These are phyloP conservation scores for Yarrowia divulgata DNA, from an alignment of 805 yeast species.

Conservation along the genomic window DNA sequence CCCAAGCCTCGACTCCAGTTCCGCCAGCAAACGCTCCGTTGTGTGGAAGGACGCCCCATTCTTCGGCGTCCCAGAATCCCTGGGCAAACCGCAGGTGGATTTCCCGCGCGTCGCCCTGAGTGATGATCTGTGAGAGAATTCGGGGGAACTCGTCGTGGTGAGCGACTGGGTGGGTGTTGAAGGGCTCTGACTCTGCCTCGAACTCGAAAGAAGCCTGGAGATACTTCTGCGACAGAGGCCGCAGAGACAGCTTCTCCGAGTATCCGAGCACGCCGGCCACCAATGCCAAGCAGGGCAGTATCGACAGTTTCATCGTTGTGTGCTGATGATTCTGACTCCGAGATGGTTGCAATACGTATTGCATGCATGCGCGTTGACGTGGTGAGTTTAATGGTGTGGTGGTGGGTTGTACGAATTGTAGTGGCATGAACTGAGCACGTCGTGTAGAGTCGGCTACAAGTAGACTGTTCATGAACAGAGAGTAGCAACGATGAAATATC, in stretches of 20 bases:
- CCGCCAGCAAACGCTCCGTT: constrained; percentile 84
- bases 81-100: constrained; percentile 86
- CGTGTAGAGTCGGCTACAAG: no score
- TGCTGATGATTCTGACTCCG: constrained; percentile 8
- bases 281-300: constrained; percentile 23
- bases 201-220: constrained; percentile 76
- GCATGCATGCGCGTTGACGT: constrained; percentile 13
- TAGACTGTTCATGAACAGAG: no score
- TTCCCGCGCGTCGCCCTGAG: constrained; percentile 70
- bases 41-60: constrained; percentile 83
- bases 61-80: constrained; percentile 92
- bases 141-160: constrained; percentile 68
- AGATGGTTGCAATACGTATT: constrained; percentile 7
- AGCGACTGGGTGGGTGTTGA: constrained; percentile 40
- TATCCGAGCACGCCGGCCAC: constrained; percentile 50
- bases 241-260: constrained; percentile 65
- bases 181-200: constrained; percentile 61
- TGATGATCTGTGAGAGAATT: constrained; percentile 77
- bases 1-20: constrained; percentile 94
- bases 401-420: not conserved
- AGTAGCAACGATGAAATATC: no score
- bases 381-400: constrained; percentile 3
- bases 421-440: no score
- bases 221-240: constrained; percentile 76
- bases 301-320: constrained; percentile 32